Percentiles rank a stretch among this genome's conserved stretches.
Conservation (phyloP, 345 rosid species). For the Salix koriyanagi region DNA sequence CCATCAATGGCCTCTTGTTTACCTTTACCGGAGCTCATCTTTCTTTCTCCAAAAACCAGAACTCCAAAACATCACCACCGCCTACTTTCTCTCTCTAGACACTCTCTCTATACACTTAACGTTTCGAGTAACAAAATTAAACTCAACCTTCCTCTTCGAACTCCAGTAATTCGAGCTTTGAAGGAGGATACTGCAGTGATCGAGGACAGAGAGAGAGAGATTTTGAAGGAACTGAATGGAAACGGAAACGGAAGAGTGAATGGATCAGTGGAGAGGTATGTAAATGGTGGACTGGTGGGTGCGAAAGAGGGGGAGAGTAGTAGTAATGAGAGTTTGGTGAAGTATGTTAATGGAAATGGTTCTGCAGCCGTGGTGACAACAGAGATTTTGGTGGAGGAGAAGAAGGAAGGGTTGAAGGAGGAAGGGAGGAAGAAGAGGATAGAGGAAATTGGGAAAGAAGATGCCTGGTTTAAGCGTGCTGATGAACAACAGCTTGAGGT, state of each 20-base stretch:
- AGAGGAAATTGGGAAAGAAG: constrained; percentile 93
- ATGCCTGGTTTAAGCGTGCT: constrained; percentile 78
- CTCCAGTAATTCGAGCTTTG: constrained; percentile 40
- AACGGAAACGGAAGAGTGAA: constrained; percentile 41
- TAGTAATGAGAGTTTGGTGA: constrained; percentile 55
- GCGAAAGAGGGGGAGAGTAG: constrained; percentile 13
- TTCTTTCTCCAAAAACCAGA: constrained; percentile 31
- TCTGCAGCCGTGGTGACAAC: constrained; percentile 17
- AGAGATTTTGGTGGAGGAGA: constrained; percentile 19
- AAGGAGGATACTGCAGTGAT: constrained; percentile 46
- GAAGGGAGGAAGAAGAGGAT: constrained; percentile 77
- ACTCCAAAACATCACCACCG: constrained; percentile 15
- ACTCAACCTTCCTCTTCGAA: constrained; percentile 14
- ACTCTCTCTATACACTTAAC: constrained; percentile 26
- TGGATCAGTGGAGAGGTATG: constrained; percentile 15
- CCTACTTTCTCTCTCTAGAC: constrained; percentile 20
- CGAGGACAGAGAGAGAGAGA: constrained; percentile 43
- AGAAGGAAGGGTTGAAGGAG: constrained; percentile 32
- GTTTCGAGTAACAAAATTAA: constrained; percentile 11
- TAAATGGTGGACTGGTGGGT: constrained; percentile 26
- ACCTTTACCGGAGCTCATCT: constrained; percentile 37
- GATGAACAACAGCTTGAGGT: constrained; percentile 52
- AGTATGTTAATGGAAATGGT: constrained; percentile 54
- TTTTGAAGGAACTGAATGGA: constrained; percentile 35
- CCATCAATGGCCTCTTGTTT: constrained; percentile 41